Conservation (phyloP, 75 land plant genomes). For the Pinus tabuliformis region DNA sequence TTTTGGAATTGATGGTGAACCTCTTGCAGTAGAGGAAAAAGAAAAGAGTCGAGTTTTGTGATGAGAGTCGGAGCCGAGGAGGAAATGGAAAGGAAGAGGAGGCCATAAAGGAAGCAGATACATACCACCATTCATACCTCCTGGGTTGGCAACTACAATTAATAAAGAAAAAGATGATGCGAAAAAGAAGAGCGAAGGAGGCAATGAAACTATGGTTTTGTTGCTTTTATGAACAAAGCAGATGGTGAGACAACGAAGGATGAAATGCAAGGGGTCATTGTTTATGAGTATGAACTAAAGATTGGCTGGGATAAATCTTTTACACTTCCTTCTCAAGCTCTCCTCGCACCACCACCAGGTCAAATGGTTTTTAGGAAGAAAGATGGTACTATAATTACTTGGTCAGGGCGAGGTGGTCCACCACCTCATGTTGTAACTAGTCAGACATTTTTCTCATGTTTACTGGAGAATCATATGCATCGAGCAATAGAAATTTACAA, state of each 20-base stretch:
- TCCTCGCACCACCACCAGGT: constrained; percentile 98
- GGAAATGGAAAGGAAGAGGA: too few relatives aligned
- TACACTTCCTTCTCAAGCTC: constrained; percentile 89
- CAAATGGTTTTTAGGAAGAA: constrained; percentile 96
- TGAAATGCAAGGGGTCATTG: constrained; percentile 99
- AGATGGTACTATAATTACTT: constrained; percentile 78
- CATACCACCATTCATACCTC: constrained; percentile 96
- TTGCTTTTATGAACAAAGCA: constrained; percentile 95
- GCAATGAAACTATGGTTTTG: constrained; percentile 98
- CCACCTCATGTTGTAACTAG: constrained; percentile 65
- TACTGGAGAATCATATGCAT: too few relatives aligned
- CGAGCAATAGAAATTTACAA: too few relatives aligned
- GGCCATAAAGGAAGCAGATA: constrained; percentile 63
- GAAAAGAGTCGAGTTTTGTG: too few relatives aligned
- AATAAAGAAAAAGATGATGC: constrained; percentile 80
- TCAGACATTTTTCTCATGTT: too few relatives aligned
- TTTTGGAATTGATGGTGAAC: too few relatives aligned
- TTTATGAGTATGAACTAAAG: constrained; percentile 93
- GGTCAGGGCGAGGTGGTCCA: constrained; percentile 91
- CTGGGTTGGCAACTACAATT: constrained; percentile 62
- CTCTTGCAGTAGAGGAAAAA: too few relatives aligned
- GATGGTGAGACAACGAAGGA: constrained; percentile 99
- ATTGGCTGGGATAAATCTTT: constrained; percentile 99
- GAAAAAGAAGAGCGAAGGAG: constrained; percentile 86
- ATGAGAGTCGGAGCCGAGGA: too few relatives aligned